These are phyloP conservation scores for Spatholobus suberectus DNA, from an alignment of 306 rosid species.

Conservation along the genomic window DNA sequence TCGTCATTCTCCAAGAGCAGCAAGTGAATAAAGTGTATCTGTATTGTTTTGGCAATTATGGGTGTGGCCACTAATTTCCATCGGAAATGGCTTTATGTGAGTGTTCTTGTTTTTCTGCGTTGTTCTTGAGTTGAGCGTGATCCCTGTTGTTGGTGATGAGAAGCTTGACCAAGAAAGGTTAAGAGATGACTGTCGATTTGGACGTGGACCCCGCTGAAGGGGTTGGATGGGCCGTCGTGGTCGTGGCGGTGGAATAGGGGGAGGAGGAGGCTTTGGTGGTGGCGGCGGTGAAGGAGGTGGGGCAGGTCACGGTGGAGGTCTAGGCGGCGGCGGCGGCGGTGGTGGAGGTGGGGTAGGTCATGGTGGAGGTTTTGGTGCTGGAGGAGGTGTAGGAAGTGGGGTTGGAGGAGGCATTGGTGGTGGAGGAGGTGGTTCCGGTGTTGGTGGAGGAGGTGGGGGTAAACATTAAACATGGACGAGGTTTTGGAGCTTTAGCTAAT, in stretches of 20 bases:
- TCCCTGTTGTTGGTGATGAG: constrained; percentile 57
- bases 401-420: constrained; percentile 49
- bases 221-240: constrained; percentile 59
- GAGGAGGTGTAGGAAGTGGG: constrained; percentile 45
- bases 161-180: constrained; percentile 57
- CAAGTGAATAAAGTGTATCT: not conserved
- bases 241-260: constrained; percentile 37
- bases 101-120: constrained; percentile 59
- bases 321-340: constrained; percentile 32
- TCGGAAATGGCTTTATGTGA: constrained; percentile 55
- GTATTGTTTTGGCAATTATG: not conserved
- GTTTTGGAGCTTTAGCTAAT: not conserved
- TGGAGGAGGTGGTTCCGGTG: constrained; percentile 48
- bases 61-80: constrained; percentile 43
- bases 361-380: constrained; percentile 51
- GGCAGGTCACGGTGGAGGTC: constrained; percentile 33
- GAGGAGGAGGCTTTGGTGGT: constrained; percentile 45
- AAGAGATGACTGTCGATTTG: constrained; percentile 59
- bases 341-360: constrained; percentile 40
- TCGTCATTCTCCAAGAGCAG: not conserved
- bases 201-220: constrained; percentile 59
- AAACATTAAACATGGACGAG: constrained; percentile 33
- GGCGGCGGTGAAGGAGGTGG: constrained; percentile 42
- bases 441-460: constrained; percentile 44
- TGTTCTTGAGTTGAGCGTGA: constrained; percentile 59